Conservation (phyloP, 2,329 filamentous ascomycete species). For the Aureobasidium namibiae region DNA sequence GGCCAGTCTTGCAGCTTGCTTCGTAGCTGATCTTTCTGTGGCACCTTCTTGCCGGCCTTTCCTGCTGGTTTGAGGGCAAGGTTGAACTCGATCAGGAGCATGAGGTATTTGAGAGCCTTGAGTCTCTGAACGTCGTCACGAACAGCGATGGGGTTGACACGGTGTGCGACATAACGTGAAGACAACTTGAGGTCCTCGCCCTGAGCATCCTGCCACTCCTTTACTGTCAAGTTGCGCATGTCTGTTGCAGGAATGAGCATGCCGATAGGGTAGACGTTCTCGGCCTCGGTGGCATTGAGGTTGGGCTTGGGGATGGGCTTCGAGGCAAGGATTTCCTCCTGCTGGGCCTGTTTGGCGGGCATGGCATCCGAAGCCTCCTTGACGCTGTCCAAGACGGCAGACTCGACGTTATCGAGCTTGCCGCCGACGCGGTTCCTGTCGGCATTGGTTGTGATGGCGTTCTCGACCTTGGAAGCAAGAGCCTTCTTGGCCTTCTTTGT, state of each 20-base stretch:
- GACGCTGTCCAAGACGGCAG: conserved; percentile 57
- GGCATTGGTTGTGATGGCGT: conserved; percentile 50
- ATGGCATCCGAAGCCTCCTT: conserved; percentile 55
- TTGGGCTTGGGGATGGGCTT: conserved; percentile 70
- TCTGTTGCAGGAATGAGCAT: conserved; percentile 60
- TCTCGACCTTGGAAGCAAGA: conserved; percentile 59
- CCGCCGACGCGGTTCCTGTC: conserved; percentile 33
- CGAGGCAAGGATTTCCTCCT: conserved; percentile 54
- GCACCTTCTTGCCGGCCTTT: conserved; percentile 41
- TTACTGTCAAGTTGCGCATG: conserved; percentile 58
- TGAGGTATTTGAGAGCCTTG: conserved; percentile 42
- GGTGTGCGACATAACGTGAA: conserved; percentile 58
- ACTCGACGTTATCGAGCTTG: conserved; percentile 48
- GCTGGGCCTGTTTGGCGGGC: conserved; percentile 58
- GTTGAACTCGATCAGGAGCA: conserved; percentile 41
- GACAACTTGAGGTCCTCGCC: conserved; percentile 48
- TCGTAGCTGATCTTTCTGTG: conserved; percentile 53
- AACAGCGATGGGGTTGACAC: conserved; percentile 51
- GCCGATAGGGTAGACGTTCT: conserved; percentile 64
- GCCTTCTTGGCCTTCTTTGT: conserved; percentile 81
- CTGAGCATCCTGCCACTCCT: conserved; percentile 64
- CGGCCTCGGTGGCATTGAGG: conserved; percentile 54
- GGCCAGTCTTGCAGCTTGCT: conserved; percentile 48
- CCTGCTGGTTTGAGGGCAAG: conserved; percentile 28
- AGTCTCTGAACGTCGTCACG: conserved; percentile 41